Evolutionary conservation across 805 yeast genomes (phyloP), one percentile per base, ranked within the genome.

Genomic region (Schizosaccharomyces cryophilus): DNA sequence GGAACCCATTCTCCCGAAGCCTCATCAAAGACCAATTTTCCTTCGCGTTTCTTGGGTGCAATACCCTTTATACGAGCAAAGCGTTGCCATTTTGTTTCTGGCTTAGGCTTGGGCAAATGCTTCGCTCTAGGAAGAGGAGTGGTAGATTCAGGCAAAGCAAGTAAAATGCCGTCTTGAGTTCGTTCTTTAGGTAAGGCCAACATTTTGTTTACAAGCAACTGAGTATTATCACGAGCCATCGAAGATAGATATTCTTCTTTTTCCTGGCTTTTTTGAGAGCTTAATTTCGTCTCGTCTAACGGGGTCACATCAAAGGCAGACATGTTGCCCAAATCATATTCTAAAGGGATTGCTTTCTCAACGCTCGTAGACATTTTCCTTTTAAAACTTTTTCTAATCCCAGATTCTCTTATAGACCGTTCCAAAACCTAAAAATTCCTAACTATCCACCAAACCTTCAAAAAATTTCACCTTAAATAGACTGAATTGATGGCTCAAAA

Each of bases 11-110:
- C 89, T 60, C 90, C 89, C 38, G 80, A 74, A 40, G 79, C 93
- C 72, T 93, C 97, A 72, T 93, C 95, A 67, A 75, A 93, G 0
- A 86, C 87, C 79, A 83, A 76, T 74, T 87, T 93, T 58, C 95
- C 96, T 71, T 84, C 88, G 21, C 66, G 63, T 63, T 85, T 86
- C 77, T 86, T 89, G 73, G 94, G 79, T 73, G 84, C 77, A 71
- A 93, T 93, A 68, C 97, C 97, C 75, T 93, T 93, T 78, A 81
- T 86, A 63, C 85, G 85, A 65, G 99, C 99, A 76, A 93, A 93
- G 69, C 79, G 79, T 74, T 93, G 96, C 99, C 99, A 93, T 74
- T 83, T 88, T 65, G 98, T 89, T 67, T 82, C 85, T 61, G 90
- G 84, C 75, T 87, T 93, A 61, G 86, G 82, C 73, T 40, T 35